Evolutionary conservation across 1,139 yeast species (phyloP).

Genomic region (Scheffersomyces lignicola): DNA sequence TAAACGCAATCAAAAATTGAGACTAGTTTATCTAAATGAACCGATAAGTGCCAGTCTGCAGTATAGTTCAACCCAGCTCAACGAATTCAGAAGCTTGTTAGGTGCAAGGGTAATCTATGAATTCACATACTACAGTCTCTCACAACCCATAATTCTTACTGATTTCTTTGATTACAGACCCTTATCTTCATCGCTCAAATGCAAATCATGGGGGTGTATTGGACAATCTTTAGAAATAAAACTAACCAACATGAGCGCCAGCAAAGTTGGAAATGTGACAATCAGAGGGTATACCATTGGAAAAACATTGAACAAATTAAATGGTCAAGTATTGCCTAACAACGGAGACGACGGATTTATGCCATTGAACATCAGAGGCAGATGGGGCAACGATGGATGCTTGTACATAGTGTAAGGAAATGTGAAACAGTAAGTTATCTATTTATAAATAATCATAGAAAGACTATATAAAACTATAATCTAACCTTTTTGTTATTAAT

Average conservation of each 20-base stretch:
- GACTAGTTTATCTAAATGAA: constrained; percentile 5
- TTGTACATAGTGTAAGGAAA: constrained; percentile 40
- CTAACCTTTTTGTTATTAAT: constrained; percentile 4
- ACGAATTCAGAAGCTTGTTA: constrained; percentile 44
- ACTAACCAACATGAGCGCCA: constrained; percentile 31
- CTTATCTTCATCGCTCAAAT: constrained; percentile 12
- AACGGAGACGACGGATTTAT: constrained; percentile 67
- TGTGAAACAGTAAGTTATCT: constrained; percentile 2
- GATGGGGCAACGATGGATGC: constrained; percentile 75
- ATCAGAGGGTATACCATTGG: constrained; percentile 72
- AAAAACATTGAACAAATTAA: constrained; percentile 30
- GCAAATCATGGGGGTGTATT: constrained; percentile 44
- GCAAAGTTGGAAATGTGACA: constrained; percentile 50
- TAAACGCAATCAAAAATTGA: not conserved
- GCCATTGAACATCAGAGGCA: constrained; percentile 52
- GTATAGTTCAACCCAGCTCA: constrained; percentile 24
- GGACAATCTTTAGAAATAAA: constrained; percentile 53
- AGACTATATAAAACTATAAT: not conserved
- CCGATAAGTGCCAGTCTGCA: constrained; percentile 1
- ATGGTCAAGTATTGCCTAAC: too few relatives aligned
- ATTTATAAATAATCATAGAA: not conserved
- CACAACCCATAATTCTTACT: constrained; percentile 61
- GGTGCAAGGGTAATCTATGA: constrained; percentile 57
- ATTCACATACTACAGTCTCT: constrained; percentile 41
- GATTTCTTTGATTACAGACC: constrained; percentile 64